phyloP scores from a whole-genome alignment of 148 eudicot species.

The Vaccinium vitisidaea region DNA sequence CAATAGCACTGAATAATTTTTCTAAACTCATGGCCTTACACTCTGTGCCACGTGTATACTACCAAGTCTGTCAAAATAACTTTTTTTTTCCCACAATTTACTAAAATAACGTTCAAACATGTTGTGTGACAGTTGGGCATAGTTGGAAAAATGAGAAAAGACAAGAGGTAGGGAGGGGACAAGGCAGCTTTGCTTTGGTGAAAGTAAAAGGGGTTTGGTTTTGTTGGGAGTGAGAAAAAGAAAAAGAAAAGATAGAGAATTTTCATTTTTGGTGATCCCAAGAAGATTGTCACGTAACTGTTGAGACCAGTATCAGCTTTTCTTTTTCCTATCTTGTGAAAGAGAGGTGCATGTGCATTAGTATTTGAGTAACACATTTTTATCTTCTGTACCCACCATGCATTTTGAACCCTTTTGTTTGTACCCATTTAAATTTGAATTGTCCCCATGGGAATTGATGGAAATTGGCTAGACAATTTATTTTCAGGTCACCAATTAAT shows the following conservation, averaged over 20 bases:
- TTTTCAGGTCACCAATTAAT: too few species aligned
- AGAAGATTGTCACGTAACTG: conserved; percentile 6
- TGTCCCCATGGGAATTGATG: background rate
- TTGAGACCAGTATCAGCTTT: background rate
- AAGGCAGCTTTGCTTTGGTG: conserved; percentile 21
- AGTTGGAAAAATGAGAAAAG: conserved; percentile 3
- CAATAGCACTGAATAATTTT: background rate
- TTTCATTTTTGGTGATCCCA: conserved; percentile 18
- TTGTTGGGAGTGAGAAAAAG: conserved; percentile 15
- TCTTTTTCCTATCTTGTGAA: background rate
- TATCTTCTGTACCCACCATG: background rate
- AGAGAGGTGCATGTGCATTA: background rate
- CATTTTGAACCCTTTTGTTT: too few species aligned
- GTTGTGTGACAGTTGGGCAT: background rate
- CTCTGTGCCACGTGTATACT: background rate
- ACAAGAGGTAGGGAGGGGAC: background rate
- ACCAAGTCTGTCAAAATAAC: background rate
- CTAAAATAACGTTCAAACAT: background rate
- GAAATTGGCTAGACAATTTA: background rate
- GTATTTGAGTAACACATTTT: background rate
- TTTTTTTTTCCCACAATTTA: background rate
- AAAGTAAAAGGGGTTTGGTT: conserved; percentile 10
- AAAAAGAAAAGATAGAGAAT: conserved; percentile 7
- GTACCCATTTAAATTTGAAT: background rate
- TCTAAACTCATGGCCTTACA: background rate